Percentiles rank a stretch among this genome's conserved stretches.
Evolutionary conservation across 495 filamentous ascomycete species (phyloP).

Genomic region (Sphaerosporella brunnea): DNA sequence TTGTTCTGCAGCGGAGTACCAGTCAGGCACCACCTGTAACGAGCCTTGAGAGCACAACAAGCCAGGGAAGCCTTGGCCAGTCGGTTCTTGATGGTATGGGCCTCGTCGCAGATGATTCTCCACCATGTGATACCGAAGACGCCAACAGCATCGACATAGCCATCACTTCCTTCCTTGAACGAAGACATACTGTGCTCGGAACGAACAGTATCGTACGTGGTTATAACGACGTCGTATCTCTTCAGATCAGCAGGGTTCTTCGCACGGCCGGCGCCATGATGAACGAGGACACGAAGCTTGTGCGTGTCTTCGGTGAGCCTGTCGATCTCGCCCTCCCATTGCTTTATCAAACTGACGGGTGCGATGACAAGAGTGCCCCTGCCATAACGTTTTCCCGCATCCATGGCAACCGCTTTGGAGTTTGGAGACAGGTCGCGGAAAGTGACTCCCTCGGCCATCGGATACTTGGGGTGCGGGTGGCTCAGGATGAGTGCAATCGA

Average conservation of each 20-base stretch:
- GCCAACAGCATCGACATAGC: slow-evolving; percentile 33
- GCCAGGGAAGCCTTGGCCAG: slow-evolving; percentile 89
- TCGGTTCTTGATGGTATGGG: slow-evolving; percentile 94
- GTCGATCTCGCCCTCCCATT: slow-evolving; percentile 88
- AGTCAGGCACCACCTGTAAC: slow-evolving; percentile 88
- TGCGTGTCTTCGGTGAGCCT: slow-evolving; percentile 53
- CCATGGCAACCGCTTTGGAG: slow-evolving; percentile 34
- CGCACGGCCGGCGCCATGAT: slow-evolving; percentile 72
- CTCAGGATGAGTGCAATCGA: slow-evolving; percentile 64
- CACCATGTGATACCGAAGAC: slow-evolving; percentile 90
- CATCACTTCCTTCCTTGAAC: slow-evolving; percentile 8
- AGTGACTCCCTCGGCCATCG: slow-evolving; percentile 29
- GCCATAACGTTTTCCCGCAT: slow-evolving; percentile 43
- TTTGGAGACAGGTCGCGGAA: slow-evolving; percentile 15
- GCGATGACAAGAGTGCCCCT: slow-evolving; percentile 80
- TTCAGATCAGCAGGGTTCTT: slow-evolving; percentile 57
- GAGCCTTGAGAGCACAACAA: slow-evolving; percentile 56
- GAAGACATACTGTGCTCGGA: slow-evolving; percentile 63
- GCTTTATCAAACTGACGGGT: slow-evolving; percentile 86
- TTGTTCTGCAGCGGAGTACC: slow-evolving; percentile 97
- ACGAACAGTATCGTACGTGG: slow-evolving; percentile 84
- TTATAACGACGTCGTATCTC: slow-evolving; percentile 88
- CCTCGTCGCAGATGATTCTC: slow-evolving; percentile 86
- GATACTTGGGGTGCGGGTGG: slow-evolving; percentile 50
- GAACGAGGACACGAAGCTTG: slow-evolving; percentile 59